Conservation (phyloP, 352 stramenopile species). For the Phytophthora nicotianae region DNA sequence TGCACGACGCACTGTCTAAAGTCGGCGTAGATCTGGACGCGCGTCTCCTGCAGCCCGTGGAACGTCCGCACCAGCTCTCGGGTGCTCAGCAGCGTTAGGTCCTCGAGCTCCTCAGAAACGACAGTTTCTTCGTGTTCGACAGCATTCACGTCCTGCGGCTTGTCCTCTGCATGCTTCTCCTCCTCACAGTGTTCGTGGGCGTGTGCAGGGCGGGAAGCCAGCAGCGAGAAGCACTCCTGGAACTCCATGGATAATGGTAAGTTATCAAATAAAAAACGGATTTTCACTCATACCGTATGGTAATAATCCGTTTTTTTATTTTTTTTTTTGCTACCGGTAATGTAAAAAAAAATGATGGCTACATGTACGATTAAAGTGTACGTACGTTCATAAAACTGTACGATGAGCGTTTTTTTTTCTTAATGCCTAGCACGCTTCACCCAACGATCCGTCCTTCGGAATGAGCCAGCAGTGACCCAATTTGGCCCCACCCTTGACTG, state of each 20-base stretch:
- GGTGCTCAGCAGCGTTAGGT: slow-evolving; percentile 17
- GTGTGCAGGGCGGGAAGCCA: slow-evolving; percentile 61
- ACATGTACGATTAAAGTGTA: slow-evolving; percentile 3
- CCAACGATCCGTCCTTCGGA: slow-evolving; percentile 60
- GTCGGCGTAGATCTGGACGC: slow-evolving; percentile 71
- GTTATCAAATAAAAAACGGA: too few species aligned
- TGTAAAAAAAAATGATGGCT: background rate
- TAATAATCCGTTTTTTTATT: background rate
- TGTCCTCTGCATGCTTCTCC: slow-evolving; percentile 18
- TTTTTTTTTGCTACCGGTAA: too few species aligned
- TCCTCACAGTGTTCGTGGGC: slow-evolving; percentile 66
- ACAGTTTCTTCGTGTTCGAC: background rate
- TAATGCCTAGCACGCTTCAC: slow-evolving; percentile 25
- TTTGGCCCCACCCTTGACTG: slow-evolving; percentile 52
- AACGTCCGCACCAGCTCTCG: slow-evolving; percentile 49
- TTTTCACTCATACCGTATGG: too few species aligned
- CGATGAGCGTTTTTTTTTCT: too few species aligned
- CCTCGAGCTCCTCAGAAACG: background rate
- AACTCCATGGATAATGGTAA: slow-evolving; percentile 64
- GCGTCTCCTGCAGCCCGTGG: slow-evolving; percentile 59
- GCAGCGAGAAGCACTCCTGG: slow-evolving; percentile 62
- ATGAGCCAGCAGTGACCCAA: slow-evolving; percentile 77
- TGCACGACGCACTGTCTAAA: slow-evolving; percentile 55
- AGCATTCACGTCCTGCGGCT: background rate
- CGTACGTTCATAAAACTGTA: slow-evolving; percentile 5